Evolutionary conservation across 345 rosid genomes (phyloP).

Genomic region (Moricandia moricandioides): DNA sequence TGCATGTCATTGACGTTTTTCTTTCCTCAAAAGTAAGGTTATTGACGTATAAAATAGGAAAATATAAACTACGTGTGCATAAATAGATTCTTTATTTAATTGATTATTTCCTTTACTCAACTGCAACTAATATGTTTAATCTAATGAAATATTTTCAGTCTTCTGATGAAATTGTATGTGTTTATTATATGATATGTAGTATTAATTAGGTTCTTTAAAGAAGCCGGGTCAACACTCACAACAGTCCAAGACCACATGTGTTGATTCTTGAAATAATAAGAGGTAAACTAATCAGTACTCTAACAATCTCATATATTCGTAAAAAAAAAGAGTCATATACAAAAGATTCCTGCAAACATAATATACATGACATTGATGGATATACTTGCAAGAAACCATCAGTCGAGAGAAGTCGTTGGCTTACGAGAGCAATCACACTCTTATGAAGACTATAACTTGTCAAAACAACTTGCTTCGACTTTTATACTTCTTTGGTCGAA

Average conservation of each 20-base stretch:
- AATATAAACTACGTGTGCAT: no score
- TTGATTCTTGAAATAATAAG: constrained; percentile 26
- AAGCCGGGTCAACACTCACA: constrained; percentile 32
- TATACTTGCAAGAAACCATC: constrained; percentile 30
- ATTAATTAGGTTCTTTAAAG: not conserved
- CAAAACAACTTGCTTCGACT: constrained; percentile 24
- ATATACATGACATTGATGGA: constrained; percentile 9
- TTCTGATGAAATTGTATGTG: not conserved
- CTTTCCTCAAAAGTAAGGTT: no score
- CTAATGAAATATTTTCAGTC: not conserved
- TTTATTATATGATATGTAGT: no score
- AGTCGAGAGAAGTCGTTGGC: constrained; percentile 25
- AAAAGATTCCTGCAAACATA: constrained; percentile 9
- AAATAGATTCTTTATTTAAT: no score
- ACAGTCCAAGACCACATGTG: constrained; percentile 33
- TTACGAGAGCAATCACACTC: constrained; percentile 32
- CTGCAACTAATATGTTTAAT: not conserved
- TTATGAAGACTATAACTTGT: constrained; percentile 23
- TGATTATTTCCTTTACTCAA: not conserved
- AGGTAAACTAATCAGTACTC: not conserved
- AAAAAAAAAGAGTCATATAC: not conserved
- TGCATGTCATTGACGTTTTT: no score
- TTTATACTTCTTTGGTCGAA: constrained; percentile 15
- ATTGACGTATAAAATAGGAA: no score
- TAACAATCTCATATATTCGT: not conserved